Base-by-base conservation (phyloP, 371 early-diverging fungal genomes). In the Mucor racemosus region DNA sequence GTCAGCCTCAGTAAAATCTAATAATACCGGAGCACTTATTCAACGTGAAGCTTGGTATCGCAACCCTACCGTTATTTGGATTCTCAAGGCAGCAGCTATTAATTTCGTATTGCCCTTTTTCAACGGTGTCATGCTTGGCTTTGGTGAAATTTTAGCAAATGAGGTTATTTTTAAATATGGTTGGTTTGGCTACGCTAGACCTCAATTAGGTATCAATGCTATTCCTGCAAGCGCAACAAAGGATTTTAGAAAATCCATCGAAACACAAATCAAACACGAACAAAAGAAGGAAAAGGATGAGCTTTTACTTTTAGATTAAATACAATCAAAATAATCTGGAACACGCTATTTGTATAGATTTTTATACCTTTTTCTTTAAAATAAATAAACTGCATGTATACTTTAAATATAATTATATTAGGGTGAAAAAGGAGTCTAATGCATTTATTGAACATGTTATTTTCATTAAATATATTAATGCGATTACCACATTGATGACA, bases 101-200 rank as follows among this genome's bases (percentile, higher is more conserved):
- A 87, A 90, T 66, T 80, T 90, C 56, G 15, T 90, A 14, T 74
- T 92, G 10, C 93, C 93, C 6, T 92, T 93, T 64, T 79, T 93
- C 64, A 90, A 89, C 34, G 93, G 93, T 34, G 88, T 92, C 55
- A 92, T 93, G 88, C 78, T 91, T 36, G 93, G 93, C 15, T 88
- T 93, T 79, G 93, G 93, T 58, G 93, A 93, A 75, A 92, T 93
- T 36, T 84, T 91, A 58, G 92, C 93, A 31, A 92, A 93, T 75
- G 93, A 93, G 68, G 67, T 90, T 17, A 81, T 91, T 26, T 91
- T 86, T 72, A 86, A 87, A 56, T 91, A 85, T 82, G 93, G 93
- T 2, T 93, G 93, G 93, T 84, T 84, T 67, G 84, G 81, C 59
- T 76, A 73, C 48, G 63, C 71, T 36, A 66, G 74, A 42, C 71